Evolutionary conservation across 805 yeast species (phyloP).

Genomic region (Ogataea trehalophila): DNA sequence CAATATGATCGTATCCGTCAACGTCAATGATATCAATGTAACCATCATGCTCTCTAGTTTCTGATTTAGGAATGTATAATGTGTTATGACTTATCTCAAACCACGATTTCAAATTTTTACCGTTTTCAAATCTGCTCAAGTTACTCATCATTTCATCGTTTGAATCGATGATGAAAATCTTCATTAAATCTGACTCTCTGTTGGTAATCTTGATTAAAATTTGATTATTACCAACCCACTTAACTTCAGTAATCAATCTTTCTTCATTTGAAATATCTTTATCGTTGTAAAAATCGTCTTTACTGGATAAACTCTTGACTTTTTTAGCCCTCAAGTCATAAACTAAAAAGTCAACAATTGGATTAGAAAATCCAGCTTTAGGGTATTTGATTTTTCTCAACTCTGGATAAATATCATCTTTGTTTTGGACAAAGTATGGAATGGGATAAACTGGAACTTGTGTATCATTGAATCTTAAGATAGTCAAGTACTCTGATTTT

Average conservation of each 20-base stretch:
- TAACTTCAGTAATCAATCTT: constrained; percentile 58
- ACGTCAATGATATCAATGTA: constrained; percentile 75
- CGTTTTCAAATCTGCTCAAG: constrained; percentile 45
- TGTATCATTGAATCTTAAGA: constrained; percentile 67
- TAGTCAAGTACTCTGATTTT: constrained; percentile 57
- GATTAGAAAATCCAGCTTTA: constrained; percentile 77
- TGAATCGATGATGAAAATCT: constrained; percentile 52
- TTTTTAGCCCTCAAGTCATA: constrained; percentile 32
- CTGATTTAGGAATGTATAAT: constrained; percentile 49
- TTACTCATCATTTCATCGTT: constrained; percentile 26
- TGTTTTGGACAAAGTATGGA: constrained; percentile 64
- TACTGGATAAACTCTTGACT: constrained; percentile 14
- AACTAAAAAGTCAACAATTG: constrained; percentile 51
- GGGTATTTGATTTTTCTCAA: constrained; percentile 68
- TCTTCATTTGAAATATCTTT: constrained; percentile 37
- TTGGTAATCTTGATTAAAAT: constrained; percentile 55
- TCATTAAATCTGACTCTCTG: constrained; percentile 62
- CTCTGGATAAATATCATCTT: constrained; percentile 49
- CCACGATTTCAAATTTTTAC: constrained; percentile 55
- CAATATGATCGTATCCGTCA: constrained; percentile 69
- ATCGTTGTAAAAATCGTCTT: constrained; percentile 39
- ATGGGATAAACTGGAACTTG: constrained; percentile 67
- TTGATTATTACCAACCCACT: constrained; percentile 58
- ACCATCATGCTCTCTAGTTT: constrained; percentile 50
- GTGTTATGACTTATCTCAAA: constrained; percentile 71